Percentiles rank a stretch among this genome's conserved stretches.
Conservation (phyloP, 192 early-diverging fungal genomes). For the Coemansia sp. region DNA sequence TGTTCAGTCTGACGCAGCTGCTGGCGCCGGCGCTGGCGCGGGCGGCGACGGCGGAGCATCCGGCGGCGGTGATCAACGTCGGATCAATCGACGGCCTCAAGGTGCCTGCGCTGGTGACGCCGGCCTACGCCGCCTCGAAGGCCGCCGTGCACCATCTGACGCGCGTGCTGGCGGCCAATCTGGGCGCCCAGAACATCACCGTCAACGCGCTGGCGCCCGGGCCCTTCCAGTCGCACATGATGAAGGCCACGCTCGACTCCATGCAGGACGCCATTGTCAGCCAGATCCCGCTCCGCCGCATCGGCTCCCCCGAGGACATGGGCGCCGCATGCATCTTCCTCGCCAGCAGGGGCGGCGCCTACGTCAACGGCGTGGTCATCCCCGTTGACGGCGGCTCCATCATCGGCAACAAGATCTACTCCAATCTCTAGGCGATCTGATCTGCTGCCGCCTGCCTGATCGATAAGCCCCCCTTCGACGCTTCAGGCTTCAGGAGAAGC, state of each 20-base stretch:
- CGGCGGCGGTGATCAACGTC: constrained; percentile 89
- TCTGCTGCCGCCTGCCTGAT: too few species aligned
- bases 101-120: constrained; percentile 57
- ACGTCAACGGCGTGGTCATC: constrained; percentile 81
- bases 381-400: constrained; percentile 77
- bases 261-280: constrained; percentile 58
- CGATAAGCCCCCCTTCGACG: too few species aligned
- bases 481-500: too few species aligned
- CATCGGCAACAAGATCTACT: constrained; percentile 28
- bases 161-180: constrained; percentile 61
- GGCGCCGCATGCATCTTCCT: constrained; percentile 83
- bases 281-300: constrained; percentile 67
- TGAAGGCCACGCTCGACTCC: constrained; percentile 61
- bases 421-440: constrained; percentile 26
- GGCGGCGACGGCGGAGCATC: constrained; percentile 55
- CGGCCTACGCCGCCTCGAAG: constrained; percentile 79
- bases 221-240: constrained; percentile 77
- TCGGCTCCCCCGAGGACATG: constrained; percentile 84
- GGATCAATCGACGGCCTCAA: constrained; percentile 70
- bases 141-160: constrained; percentile 78
- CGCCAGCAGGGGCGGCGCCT: constrained; percentile 70
- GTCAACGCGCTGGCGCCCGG: constrained; percentile 74
- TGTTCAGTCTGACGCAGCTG: constrained; percentile 78
- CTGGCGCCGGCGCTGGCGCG: constrained; percentile 69
- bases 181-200: constrained; percentile 61